These are phyloP conservation scores for Clausena lansium DNA, from an alignment of 345 rosid species.

Conservation along the genomic window DNA sequence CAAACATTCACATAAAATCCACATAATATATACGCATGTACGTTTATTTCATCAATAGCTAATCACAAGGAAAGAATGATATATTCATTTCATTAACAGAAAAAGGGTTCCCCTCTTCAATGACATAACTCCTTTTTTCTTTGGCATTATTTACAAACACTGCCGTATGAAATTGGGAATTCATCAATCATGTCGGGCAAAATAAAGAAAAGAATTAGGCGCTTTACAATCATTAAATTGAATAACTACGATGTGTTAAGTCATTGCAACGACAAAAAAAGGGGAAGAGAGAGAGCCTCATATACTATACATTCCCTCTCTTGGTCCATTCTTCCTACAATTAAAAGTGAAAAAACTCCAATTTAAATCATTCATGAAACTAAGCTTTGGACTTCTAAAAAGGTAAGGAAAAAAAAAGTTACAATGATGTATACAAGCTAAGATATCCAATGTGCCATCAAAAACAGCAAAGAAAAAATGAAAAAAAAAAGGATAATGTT, in stretches of 20 bases:
- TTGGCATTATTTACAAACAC: constrained; percentile 5
- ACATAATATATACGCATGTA: no score
- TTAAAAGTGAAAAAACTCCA: constrained; percentile 12
- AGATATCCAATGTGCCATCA: constrained; percentile 29
- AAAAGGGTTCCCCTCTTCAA: neutral
- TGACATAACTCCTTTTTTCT: neutral
- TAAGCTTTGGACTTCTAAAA: constrained; percentile 20
- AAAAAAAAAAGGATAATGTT: neutral
- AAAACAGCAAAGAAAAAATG: constrained; percentile 6
- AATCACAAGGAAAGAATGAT: neutral
- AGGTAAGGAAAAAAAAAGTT: constrained; percentile 9
- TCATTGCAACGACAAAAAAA: neutral
- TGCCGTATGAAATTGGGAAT: neutral
- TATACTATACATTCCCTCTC: constrained; percentile 14
- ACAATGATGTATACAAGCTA: constrained; percentile 27
- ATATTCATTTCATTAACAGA: neutral
- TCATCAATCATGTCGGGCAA: neutral
- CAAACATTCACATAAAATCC: neutral
- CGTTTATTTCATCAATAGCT: neutral
- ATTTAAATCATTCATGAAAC: constrained; percentile 16
- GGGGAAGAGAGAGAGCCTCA: constrained; percentile 13
- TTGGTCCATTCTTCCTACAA: constrained; percentile 24
- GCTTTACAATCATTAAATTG: constrained; percentile 3
- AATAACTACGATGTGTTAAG: constrained; percentile 1
- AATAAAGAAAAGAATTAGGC: neutral